Base-by-base conservation (phyloP, 2,329 filamentous ascomycete genomes). In the Rhinocladiella similis region DNA sequence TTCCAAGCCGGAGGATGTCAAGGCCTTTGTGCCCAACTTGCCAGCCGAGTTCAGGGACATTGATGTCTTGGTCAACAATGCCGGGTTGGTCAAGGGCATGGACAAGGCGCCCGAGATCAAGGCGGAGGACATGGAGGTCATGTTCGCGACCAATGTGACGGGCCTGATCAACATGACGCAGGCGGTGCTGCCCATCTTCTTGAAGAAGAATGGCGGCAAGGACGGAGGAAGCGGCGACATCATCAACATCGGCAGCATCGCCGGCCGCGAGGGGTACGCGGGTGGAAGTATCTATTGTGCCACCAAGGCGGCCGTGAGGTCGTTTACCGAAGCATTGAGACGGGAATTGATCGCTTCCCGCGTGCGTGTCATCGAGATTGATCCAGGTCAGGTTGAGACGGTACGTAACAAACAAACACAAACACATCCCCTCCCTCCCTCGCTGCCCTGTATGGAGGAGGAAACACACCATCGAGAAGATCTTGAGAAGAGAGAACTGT, bases 101-200 rank as follows among this genome's bases (percentile, higher is more conserved):
- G 93, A 90, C 48, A 85, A 88, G 70, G 91, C 91, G 1, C 92
- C 92, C 16, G 83, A 90, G 39, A 97, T 99, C 70, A 81, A 80
- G 14, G 81, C 89, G 67, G 86, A 87, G 56, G 93, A 99, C 75
- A 88, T 97, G 66, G 81, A 88, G 66, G 69, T 86, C 71, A 97
- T 97, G 91, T 90, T 97, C 70, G 77, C 83, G 46, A 97, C 94
- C 56, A 99, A 99, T 72, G 92, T 97, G 50, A 94, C 89, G 1
- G 94, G 94, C 25, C 80, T 99, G 33, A 94, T 99, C 78, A 90
- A 93, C 79, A 90, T 97, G 88, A 97, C 94, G 0, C 94, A 99
- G 79, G 90, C 90, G 45, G 80, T 97, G 58, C 76, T 97, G 16
- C 85, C 89, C 50, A 86, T 91, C 70, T 95, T 92, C 80, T 88